Conservation (phyloP, 176 grass and related monocot species). For the Lolium rigidum region DNA sequence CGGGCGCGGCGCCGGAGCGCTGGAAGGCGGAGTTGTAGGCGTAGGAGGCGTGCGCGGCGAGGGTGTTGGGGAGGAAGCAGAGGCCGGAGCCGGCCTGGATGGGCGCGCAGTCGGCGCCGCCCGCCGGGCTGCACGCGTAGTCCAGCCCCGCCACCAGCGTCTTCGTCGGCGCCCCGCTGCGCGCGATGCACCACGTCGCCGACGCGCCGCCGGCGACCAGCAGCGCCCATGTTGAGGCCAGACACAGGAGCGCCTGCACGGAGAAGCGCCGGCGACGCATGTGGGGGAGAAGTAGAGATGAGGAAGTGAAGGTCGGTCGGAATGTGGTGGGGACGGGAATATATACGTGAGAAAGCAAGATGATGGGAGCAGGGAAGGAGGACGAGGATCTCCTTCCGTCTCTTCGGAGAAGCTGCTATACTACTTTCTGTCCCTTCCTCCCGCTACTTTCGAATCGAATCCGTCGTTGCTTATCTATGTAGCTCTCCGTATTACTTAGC, state of each 20-base stretch:
- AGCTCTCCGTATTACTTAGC: no score
- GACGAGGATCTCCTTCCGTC: conserved; percentile 12
- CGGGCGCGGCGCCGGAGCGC: conserved; percentile 61
- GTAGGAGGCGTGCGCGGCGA: conserved; percentile 85
- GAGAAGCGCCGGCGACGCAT: conserved; percentile 5
- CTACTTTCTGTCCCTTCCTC: background rate
- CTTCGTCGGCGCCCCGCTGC: conserved; percentile 41
- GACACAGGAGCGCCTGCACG: background rate
- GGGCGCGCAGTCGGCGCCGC: conserved; percentile 69
- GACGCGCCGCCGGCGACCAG: background rate
- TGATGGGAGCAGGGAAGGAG: background rate
- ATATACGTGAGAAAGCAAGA: background rate
- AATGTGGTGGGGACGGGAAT: conserved; percentile 28
- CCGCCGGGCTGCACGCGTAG: conserved; percentile 73
- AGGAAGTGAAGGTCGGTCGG: conserved; percentile 42
- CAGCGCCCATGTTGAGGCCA: background rate
- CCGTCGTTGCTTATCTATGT: no score
- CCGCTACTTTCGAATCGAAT: background rate
- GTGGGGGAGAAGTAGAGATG: background rate
- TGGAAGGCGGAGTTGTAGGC: conserved; percentile 87
- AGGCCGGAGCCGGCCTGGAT: conserved; percentile 54
- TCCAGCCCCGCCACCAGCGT: conserved; percentile 60
- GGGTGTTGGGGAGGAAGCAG: conserved; percentile 82
- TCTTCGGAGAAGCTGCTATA: background rate
- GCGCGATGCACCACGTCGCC: conserved; percentile 73